phyloP scores from a whole-genome alignment of 805 yeast species.

The Candida yuanshanica region DNA sequence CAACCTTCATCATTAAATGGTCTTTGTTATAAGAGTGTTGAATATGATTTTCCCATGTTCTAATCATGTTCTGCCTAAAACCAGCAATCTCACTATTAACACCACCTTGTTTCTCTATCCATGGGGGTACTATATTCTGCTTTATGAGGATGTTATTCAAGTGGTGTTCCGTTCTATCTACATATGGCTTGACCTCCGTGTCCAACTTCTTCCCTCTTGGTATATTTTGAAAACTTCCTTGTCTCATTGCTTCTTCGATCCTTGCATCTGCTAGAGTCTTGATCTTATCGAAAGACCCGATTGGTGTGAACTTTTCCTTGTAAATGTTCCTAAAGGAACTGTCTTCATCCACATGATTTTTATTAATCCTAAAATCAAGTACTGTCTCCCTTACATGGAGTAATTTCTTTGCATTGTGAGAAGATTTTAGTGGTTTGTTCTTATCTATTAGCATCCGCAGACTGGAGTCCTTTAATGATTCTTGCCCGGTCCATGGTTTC shows the following conservation, averaged over 20 bases:
- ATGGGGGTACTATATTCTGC: constrained; percentile 82
- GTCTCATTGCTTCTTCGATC: constrained; percentile 66
- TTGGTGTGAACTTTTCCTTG: constrained; percentile 49
- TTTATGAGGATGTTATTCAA: constrained; percentile 68
- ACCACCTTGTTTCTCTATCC: constrained; percentile 76
- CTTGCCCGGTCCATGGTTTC: constrained; percentile 57
- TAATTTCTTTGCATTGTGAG: constrained; percentile 34
- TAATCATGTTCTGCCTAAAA: constrained; percentile 42
- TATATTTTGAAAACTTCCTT: constrained; percentile 62
- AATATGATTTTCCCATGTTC: constrained; percentile 31
- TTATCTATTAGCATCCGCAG: constrained; percentile 53
- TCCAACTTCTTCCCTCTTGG: constrained; percentile 60
- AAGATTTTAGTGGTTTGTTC: constrained; percentile 33
- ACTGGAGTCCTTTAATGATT: constrained; percentile 38
- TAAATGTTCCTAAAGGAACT: constrained; percentile 50
- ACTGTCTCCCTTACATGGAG: constrained; percentile 59
- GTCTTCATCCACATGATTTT: constrained; percentile 37
- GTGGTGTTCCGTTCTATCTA: constrained; percentile 69
- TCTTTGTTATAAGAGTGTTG: constrained; percentile 9
- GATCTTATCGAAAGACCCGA: constrained; percentile 37
- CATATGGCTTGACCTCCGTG: constrained; percentile 43
- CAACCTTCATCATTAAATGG: constrained; percentile 7
- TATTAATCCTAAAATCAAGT: constrained; percentile 46
- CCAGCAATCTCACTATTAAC: constrained; percentile 41
- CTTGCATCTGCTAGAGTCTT: constrained; percentile 67